Evolutionary conservation across 768 basidiomycete species (phyloP).

Genomic region (Gloeophyllum trabeum): DNA sequence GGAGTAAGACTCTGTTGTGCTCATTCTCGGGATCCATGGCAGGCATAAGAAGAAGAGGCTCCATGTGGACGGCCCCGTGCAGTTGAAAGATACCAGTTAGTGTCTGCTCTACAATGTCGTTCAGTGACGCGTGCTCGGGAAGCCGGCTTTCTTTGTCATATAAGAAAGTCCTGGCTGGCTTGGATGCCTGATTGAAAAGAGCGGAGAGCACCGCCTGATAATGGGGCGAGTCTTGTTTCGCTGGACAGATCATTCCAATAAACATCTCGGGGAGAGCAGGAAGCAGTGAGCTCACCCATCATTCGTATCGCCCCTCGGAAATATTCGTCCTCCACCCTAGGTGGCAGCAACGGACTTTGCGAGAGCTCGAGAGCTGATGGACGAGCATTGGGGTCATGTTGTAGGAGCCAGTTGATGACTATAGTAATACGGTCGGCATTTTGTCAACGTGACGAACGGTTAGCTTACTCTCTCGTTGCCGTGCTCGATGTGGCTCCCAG

Average conservation of each 20-base stretch:
- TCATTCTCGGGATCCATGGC: conserved; percentile 52
- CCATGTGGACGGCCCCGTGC: conserved; percentile 84
- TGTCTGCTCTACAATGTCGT: conserved; percentile 67
- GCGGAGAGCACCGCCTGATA: conserved; percentile 69
- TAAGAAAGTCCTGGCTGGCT: conserved; percentile 51
- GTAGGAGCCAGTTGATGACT: conserved; percentile 77
- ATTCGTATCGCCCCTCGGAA: conserved; percentile 69
- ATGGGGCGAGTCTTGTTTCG: conserved; percentile 73
- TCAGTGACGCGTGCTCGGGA: conserved; percentile 61
- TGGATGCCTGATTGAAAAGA: conserved; percentile 65
- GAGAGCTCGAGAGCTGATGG: conserved; percentile 80
- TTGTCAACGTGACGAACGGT: background rate
- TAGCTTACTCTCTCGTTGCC: conserved; percentile 66
- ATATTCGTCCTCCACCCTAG: conserved; percentile 72
- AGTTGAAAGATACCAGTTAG: conserved; percentile 71
- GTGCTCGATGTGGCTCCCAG: conserved; percentile 53
- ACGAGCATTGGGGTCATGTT: conserved; percentile 69
- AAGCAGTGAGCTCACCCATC: conserved; percentile 43
- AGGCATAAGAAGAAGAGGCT: conserved; percentile 78
- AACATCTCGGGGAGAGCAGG: background rate
- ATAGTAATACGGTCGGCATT: background rate
- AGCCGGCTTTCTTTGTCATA: conserved; percentile 65
- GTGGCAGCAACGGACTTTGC: conserved; percentile 66
- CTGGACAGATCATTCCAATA: conserved; percentile 26
- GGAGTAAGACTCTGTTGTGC: conserved; percentile 53